Evolutionary conservation across 768 basidiomycete genomes (phyloP).

Genomic region (Auriculariales sp.): DNA sequence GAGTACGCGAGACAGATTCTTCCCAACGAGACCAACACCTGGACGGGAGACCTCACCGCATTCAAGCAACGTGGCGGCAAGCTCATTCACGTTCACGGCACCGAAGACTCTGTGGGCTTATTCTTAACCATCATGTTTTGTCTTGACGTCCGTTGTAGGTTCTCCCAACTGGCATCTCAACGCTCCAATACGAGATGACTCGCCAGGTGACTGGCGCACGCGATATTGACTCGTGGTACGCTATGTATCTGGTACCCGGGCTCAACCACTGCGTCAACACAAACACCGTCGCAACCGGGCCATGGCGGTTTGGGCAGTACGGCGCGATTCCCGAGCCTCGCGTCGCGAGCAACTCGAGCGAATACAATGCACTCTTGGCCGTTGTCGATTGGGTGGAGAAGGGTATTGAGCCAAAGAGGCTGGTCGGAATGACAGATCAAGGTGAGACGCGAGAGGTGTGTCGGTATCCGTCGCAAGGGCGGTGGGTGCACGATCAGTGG

Average conservation of each 20-base stretch:
- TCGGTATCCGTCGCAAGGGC: too few species aligned
- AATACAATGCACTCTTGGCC: background rate
- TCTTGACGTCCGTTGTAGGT: too few species aligned
- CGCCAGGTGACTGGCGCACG: too few species aligned
- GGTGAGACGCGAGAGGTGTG: too few species aligned
- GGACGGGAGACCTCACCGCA: slow-evolving; percentile 9
- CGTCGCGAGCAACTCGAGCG: background rate
- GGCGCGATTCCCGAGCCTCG: slow-evolving; percentile 1
- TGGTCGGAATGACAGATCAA: background rate
- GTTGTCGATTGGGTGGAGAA: background rate
- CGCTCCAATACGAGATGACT: too few species aligned
- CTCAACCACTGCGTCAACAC: slow-evolving; percentile 18
- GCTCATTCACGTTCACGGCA: slow-evolving; percentile 14
- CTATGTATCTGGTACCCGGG: slow-evolving; percentile 18
- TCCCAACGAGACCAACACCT: too few species aligned
- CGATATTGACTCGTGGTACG: slow-evolving; percentile 17
- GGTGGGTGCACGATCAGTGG: too few species aligned
- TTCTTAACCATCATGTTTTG: background rate
- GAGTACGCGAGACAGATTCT: too few species aligned
- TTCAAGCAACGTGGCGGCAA: slow-evolving; percentile 15
- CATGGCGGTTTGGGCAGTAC: slow-evolving; percentile 15
- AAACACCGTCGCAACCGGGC: slow-evolving; percentile 15
- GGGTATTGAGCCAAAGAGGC: background rate
- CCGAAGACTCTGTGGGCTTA: slow-evolving; percentile 1
- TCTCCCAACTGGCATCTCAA: too few species aligned